Evolutionary conservation across 768 basidiomycete species (phyloP).

Genomic region (Gelatoporia subvermispora): DNA sequence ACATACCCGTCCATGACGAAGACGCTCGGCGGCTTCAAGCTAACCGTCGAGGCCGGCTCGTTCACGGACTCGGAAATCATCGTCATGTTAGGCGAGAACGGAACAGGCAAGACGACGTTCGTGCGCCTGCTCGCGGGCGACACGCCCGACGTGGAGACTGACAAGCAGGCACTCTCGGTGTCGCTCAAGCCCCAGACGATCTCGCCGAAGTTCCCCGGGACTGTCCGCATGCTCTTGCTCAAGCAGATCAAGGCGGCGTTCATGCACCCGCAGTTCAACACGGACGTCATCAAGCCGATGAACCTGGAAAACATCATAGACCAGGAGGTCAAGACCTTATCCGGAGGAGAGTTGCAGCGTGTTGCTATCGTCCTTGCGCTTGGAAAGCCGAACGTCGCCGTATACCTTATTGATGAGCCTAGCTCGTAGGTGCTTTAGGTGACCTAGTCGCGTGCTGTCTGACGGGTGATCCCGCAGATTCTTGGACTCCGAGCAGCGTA

Average conservation of each 20-base stretch:
- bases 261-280: conserved; percentile 99
- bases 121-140: conserved; percentile 94
- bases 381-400: conserved; percentile 78
- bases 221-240: conserved; percentile 90
- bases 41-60: conserved; percentile 82
- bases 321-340: conserved; percentile 96
- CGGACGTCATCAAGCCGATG: conserved; percentile 98
- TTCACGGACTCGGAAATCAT: conserved; percentile 99
- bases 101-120: conserved; percentile 98
- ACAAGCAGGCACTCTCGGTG: conserved; percentile 79
- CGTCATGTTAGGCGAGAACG: conserved; percentile 99
- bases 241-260: conserved; percentile 94
- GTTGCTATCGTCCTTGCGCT: conserved; percentile 94
- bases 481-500: conserved; percentile 99
- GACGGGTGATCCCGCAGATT: conserved; percentile 44
- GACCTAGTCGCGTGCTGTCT: neutral
- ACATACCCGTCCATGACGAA: conserved; percentile 95
- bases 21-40: conserved; percentile 92
- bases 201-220: conserved; percentile 94
- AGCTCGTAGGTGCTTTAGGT: conserved; percentile 46
- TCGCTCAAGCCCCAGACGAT: conserved; percentile 98
- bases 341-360: conserved; percentile 96
- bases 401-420: conserved; percentile 96
- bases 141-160: conserved; percentile 77
- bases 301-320: conserved; percentile 91